phyloP scores from a whole-genome alignment of 352 stramenopile species.

The Pythium grandisporangium region DNA sequence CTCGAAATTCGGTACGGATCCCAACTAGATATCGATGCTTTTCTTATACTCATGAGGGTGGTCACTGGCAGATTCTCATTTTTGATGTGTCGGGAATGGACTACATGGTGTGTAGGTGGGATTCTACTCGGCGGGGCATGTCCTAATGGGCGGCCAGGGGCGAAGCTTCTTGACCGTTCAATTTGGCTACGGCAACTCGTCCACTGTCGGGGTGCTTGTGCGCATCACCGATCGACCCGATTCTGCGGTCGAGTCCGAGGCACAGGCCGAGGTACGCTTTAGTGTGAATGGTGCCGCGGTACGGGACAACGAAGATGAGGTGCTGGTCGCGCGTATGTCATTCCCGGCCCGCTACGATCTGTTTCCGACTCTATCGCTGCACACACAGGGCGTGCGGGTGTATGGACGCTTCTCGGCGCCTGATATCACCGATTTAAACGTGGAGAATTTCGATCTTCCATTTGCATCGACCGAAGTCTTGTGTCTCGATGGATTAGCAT shows the following conservation, averaged over 20 bases:
- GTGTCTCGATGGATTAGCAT: constrained; percentile 58
- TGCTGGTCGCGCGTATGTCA: constrained; percentile 49
- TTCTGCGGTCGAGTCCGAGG: constrained; percentile 3
- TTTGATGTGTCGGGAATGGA: too few species aligned
- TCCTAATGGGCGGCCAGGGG: constrained; percentile 54
- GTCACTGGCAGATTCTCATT: too few species aligned
- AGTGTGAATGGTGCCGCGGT: constrained; percentile 61
- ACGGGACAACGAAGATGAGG: constrained; percentile 32
- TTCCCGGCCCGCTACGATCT: constrained; percentile 59
- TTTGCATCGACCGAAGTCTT: constrained; percentile 36
- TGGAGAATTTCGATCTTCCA: constrained; percentile 35
- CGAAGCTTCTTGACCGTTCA: constrained; percentile 47
- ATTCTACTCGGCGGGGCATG: constrained; percentile 73
- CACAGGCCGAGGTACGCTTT: constrained; percentile 48
- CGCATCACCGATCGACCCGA: constrained; percentile 23
- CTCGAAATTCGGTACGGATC: constrained; percentile 62
- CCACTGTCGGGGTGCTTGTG: constrained; percentile 70
- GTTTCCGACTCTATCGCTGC: constrained; percentile 76
- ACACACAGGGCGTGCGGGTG: constrained; percentile 73
- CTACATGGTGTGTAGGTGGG: too few species aligned
- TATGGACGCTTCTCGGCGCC: constrained; percentile 71
- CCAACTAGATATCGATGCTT: too few species aligned
- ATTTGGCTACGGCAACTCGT: constrained; percentile 41
- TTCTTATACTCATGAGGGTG: too few species aligned
- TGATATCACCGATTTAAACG: constrained; percentile 45